These are phyloP conservation scores for Zymoseptoria crescenta DNA, from an alignment of 2,329 filamentous ascomycete species.

Conservation along the genomic window DNA sequence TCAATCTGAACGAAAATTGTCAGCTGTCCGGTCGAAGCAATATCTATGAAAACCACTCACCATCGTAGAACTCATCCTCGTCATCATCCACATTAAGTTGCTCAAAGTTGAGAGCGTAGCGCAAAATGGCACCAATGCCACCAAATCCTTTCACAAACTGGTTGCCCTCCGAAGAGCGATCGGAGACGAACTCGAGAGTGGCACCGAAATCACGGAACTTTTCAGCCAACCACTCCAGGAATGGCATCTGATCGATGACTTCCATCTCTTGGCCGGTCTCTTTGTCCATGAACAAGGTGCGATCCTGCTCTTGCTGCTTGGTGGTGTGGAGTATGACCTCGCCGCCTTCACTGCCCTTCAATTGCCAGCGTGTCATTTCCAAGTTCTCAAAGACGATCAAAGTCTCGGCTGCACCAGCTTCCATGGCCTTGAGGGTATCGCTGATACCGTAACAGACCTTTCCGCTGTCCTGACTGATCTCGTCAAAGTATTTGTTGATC, in stretches of 20 bases:
- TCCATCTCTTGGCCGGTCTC: constrained; percentile 97
- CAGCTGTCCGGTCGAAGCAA: background rate
- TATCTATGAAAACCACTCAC: constrained; percentile 1
- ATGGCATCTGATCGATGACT: constrained; percentile 73
- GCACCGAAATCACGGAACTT: constrained; percentile 98
- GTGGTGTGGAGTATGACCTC: constrained; percentile 79
- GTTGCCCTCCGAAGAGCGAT: constrained; percentile 95
- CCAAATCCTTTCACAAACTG: constrained; percentile 99
- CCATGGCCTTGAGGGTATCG: constrained; percentile 92
- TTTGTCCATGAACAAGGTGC: constrained; percentile 87
- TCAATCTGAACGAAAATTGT: constrained; percentile 56
- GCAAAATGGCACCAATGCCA: constrained; percentile 92
- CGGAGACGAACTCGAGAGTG: constrained; percentile 91
- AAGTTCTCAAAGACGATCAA: constrained; percentile 97
- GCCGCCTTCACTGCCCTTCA: constrained; percentile 68
- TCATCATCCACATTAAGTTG: constrained; percentile 80
- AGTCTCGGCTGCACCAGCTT: constrained; percentile 88
- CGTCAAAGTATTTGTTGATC: constrained; percentile 97
- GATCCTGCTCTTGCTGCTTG: constrained; percentile 73
- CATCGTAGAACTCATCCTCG: constrained; percentile 74
- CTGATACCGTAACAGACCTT: constrained; percentile 97
- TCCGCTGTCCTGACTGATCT: constrained; percentile 95
- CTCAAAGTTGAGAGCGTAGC: constrained; percentile 99
- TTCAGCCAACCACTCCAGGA: constrained; percentile 99
- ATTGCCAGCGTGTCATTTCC: constrained; percentile 82